These are phyloP conservation scores for Backusella westeae DNA, from an alignment of 192 early-diverging fungal genomes.

Conservation along the genomic window DNA sequence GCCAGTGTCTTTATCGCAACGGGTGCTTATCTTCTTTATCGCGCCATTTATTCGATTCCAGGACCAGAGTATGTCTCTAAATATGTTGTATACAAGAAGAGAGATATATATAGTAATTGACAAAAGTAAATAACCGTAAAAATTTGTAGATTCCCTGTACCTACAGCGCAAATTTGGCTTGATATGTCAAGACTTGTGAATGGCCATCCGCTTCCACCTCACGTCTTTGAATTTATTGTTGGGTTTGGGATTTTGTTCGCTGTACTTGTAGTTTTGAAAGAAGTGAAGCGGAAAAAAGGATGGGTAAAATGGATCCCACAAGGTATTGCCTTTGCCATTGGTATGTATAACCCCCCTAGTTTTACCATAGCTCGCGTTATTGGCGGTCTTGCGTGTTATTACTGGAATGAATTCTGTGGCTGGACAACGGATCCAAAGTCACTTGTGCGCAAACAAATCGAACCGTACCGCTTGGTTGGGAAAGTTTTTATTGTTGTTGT, in stretches of 20 bases:
- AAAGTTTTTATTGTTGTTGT: conserved; percentile 70
- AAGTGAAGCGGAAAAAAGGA: background rate
- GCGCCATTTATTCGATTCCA: conserved; percentile 66
- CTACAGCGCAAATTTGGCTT: conserved; percentile 76
- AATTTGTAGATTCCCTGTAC: conserved; percentile 51
- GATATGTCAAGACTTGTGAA: conserved; percentile 78
- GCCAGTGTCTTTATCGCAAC: conserved; percentile 69
- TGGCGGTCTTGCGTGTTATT: conserved; percentile 52
- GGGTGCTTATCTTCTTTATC: conserved; percentile 68
- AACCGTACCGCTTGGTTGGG: conserved; percentile 30
- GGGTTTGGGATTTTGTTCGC: conserved; percentile 58
- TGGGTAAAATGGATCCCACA: conserved; percentile 61
- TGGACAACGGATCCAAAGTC: background rate
- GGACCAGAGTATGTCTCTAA: conserved; percentile 40
- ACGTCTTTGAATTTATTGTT: conserved; percentile 58
- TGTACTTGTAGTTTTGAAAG: conserved; percentile 24
- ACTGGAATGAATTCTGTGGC: conserved; percentile 48
- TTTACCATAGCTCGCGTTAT: conserved; percentile 70
- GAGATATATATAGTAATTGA: background rate
- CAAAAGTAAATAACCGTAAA: background rate
- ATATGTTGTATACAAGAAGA: background rate
- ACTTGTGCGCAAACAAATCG: background rate
- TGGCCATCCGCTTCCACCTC: conserved; percentile 65
- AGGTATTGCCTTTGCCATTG: conserved; percentile 78
- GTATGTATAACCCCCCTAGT: conserved; percentile 77